Evolutionary conservation across 1,284 basidiomycete species (phyloP).

Genomic region (Melampsora medusae): DNA sequence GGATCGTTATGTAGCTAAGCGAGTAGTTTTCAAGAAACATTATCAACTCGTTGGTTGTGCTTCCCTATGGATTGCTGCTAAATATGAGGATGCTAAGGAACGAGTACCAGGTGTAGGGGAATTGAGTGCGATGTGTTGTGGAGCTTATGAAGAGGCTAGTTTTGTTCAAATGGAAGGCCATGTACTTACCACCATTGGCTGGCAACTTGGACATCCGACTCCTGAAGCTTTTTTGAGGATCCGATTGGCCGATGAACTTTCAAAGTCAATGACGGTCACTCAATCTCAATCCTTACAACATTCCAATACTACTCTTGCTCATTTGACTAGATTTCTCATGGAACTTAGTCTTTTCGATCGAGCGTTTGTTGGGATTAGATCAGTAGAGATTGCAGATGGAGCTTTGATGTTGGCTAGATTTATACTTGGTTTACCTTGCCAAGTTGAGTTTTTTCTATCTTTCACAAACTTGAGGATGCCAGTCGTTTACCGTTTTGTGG

Average conservation of each 20-base stretch:
- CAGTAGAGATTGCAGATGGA: constrained; percentile 82
- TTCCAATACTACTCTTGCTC: constrained; percentile 67
- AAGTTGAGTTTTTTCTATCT: constrained; percentile 59
- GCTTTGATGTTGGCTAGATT: constrained; percentile 83
- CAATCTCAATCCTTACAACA: constrained; percentile 12
- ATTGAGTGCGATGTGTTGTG: constrained; percentile 87
- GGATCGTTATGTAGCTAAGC: constrained; percentile 97
- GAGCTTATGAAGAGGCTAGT: constrained; percentile 90
- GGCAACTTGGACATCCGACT: constrained; percentile 95
- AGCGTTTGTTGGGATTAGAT: constrained; percentile 81
- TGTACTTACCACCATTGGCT: constrained; percentile 90
- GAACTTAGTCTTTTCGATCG: constrained; percentile 96
- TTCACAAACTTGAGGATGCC: background rate
- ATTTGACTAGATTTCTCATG: constrained; percentile 95
- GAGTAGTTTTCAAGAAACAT: constrained; percentile 97
- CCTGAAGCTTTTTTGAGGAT: constrained; percentile 92
- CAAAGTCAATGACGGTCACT: constrained; percentile 1
- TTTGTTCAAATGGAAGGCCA: constrained; percentile 97
- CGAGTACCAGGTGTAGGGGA: constrained; percentile 93
- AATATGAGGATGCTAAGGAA: constrained; percentile 99
- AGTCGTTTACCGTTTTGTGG: background rate
- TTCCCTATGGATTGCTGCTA: constrained; percentile 96
- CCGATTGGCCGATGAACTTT: constrained; percentile 11
- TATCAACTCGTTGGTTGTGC: constrained; percentile 99
- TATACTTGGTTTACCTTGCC: constrained; percentile 73